Base-by-base conservation (phyloP, 257 asterid species). In the Vinca minor region DNA sequence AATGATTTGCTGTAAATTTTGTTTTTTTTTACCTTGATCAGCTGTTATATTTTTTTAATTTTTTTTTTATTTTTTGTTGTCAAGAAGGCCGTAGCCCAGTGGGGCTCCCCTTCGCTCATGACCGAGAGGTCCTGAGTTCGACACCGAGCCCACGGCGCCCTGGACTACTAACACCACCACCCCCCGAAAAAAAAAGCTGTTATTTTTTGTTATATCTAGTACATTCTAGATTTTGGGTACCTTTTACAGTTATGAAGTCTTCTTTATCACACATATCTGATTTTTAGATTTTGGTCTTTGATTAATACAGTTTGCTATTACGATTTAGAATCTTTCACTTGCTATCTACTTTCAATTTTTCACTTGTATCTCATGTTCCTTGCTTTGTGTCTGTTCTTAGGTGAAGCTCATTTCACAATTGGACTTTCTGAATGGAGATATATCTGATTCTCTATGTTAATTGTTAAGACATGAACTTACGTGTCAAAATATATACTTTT, bases 1-100 rank as follows among this genome's bases (percentile, higher is more conserved):
- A 60, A 73, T 26, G 50, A 29, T 35, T 35, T 53, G 10, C 28
- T 65, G 38, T 61, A 58, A 44, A 7, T 26, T 41, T 44, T 56
- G 4, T 54, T 9, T 25, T 5, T 52, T 25, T n/a, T 15, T 32
- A 35, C 9, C 38, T 53, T 54, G 23, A 54, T 54, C 21, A 14
- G 13, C 39, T 54, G 39, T 13, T 14, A 2, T 7, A 0, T 21
- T 20, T 48, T 38, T 58, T 23, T 41, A 63, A n/a, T n/a, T n/a
- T n/a, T n/a, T n/a, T n/a, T n/a, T n/a, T n/a, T n/a, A n/a, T n/a
- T n/a, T n/a, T n/a, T n/a, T n/a, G n/a, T n/a, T n/a, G n/a, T n/a
- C n/a, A n/a, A n/a, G n/a, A n/a, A n/a, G n/a, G n/a, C n/a, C n/a
- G n/a, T n/a, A n/a, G n/a, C n/a, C n/a, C n/a, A n/a, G n/a, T n/a